These are phyloP conservation scores for Trichoderma koningii DNA, from an alignment of 2,329 filamentous ascomycete genomes.

Conservation along the genomic window DNA sequence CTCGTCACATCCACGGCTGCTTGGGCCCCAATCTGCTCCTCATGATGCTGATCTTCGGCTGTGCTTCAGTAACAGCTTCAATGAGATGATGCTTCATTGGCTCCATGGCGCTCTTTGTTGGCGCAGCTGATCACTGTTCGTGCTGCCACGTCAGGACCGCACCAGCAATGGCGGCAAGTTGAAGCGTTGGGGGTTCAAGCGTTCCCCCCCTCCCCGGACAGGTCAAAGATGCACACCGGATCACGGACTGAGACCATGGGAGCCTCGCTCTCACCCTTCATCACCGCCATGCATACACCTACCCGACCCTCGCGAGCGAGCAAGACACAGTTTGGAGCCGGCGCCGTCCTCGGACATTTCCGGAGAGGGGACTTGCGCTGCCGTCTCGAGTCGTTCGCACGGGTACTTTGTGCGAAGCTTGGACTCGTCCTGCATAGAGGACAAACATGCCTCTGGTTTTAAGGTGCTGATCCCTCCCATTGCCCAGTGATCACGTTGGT, in stretches of 20 bases:
- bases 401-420: neutral
- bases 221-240: slow-evolving; percentile 17
- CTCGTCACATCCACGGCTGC: slow-evolving; percentile 18
- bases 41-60: slow-evolving; percentile 25
- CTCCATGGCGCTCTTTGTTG: slow-evolving; percentile 15
- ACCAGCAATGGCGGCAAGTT: slow-evolving; percentile 17
- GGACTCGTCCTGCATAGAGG: neutral
- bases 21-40: slow-evolving; percentile 7
- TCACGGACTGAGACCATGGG: slow-evolving; percentile 9
- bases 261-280: neutral
- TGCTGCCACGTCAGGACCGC: slow-evolving; percentile 28
- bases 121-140: slow-evolving; percentile 27
- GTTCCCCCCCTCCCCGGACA: neutral
- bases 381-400: neutral
- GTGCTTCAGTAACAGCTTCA: slow-evolving; percentile 18
- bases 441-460: slow-evolving; percentile 18
- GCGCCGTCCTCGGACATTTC: slow-evolving; percentile 16
- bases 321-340: neutral
- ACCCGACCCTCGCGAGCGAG: neutral
- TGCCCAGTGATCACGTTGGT: slow-evolving; percentile 23
- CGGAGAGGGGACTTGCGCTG: slow-evolving; percentile 4
- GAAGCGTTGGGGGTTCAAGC: neutral
- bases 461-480: slow-evolving; percentile 26
- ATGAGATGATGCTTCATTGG: slow-evolving; percentile 20
- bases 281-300: neutral